Evolutionary conservation across 116 monocot genomes (phyloP), one percentile per base, ranked within the genome.

Genomic region (Zostera marina): DNA sequence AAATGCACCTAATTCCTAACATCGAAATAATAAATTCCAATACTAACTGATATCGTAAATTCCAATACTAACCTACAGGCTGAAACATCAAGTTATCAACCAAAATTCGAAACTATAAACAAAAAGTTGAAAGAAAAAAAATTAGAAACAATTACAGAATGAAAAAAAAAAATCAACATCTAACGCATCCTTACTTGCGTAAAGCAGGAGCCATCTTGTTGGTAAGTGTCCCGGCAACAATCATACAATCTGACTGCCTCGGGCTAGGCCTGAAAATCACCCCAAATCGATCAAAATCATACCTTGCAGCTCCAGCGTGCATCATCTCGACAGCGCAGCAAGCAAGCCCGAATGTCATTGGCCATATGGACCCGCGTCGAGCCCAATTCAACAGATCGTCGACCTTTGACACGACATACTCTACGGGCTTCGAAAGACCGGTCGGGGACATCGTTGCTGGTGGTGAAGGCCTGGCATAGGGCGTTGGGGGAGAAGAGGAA

Each of bases 241-340:
- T 94, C 94, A 88, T 88, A 74, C 94, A 94, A 56, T 94, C 94
- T 15, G 94, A 88, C 77, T 94, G 94, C 25, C 93, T 75, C 5
- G 94, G 94, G 54, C 88, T 88, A 9, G 94, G 88, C 22, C 94
- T 68, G 72, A 94, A 94, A 62, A 94, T 94, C 8, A 88, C 82
- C 5, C 94, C 94, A 38, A 94, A 94, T 0, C 88, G 79, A 64
- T 94, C 94, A 38, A 94, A 72, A 70, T 94, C 94, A 64, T 94
- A 94, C 9, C 88, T 67, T 5, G 88, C 67, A 0, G 88, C 88
- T 1, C 88, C 88, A 3, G 88, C 66, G 58, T 94, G 94, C 94
- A 94, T 94, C 84, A 94, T 94, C 85, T 94, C 94, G 13, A 94
- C 94, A 7, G 88, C 94, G 60, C 94, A 94, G 70, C 94, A 94